phyloP scores from a whole-genome alignment of 352 stramenopile species.

The Globisporangium cederbergense region DNA sequence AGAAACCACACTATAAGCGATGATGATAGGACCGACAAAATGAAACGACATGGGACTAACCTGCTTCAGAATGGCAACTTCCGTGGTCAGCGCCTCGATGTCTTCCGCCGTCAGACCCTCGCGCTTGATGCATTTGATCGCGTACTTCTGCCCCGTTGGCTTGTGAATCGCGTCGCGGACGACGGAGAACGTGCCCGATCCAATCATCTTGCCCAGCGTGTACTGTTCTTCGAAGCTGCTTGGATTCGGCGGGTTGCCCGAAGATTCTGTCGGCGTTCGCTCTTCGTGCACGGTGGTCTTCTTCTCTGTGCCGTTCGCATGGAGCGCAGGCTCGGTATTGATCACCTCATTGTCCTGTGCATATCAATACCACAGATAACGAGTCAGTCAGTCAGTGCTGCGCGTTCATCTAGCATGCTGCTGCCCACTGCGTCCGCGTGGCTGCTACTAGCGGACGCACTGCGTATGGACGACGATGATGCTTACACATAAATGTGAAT shows the following conservation, averaged over 20 bases:
- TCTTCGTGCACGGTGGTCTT: conserved; percentile 23
- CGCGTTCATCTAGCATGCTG: not conserved
- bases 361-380: conserved; percentile 8
- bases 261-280: conserved; percentile 11
- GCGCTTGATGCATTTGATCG: conserved; percentile 92
- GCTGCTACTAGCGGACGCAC: not conserved
- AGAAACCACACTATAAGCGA: not conserved
- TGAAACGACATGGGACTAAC: conserved; percentile 22
- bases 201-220: conserved; percentile 83
- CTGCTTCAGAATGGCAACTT: conserved; percentile 85
- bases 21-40: not conserved
- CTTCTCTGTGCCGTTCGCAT: conserved; percentile 31
- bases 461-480: not conserved
- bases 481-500: not conserved
- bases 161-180: conserved; percentile 86
- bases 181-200: conserved; percentile 88
- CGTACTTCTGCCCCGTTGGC: conserved; percentile 78
- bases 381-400: not conserved
- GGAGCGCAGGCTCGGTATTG: conserved; percentile 34
- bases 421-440: not conserved
- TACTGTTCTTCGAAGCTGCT: conserved; percentile 86
- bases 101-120: conserved; percentile 82
- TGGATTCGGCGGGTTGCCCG: conserved; percentile 31
- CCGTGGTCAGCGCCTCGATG: conserved; percentile 83
- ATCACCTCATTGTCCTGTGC: conserved; percentile 33